These are phyloP conservation scores for Stentor roeselii DNA, from an alignment of 73 alveolate species.

Conservation along the genomic window DNA sequence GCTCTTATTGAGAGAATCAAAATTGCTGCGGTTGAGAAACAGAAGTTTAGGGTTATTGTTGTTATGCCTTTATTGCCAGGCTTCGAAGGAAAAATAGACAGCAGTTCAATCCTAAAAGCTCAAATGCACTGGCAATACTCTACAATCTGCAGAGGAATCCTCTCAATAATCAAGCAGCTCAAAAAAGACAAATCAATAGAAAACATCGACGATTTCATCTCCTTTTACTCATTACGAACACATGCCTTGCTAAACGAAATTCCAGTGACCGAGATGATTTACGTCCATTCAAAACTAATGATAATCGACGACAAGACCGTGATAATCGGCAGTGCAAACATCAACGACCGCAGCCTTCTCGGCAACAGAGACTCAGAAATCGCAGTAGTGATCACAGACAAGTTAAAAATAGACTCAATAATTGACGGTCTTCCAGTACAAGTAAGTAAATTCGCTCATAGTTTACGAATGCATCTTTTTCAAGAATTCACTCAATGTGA, in stretches of 20 bases:
- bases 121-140: slow-evolving; percentile 67
- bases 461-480: slow-evolving; percentile 58
- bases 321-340: slow-evolving; percentile 96
- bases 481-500: slow-evolving; percentile 87
- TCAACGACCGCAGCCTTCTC: slow-evolving; percentile 96
- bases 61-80: slow-evolving; percentile 95
- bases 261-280: slow-evolving; percentile 91
- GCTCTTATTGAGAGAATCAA: slow-evolving; percentile 75
- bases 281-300: slow-evolving; percentile 90
- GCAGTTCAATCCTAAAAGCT: slow-evolving; percentile 46
- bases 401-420: slow-evolving; percentile 20
- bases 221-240: slow-evolving; percentile 81
- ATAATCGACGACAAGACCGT: slow-evolving; percentile 90
- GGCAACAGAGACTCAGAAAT: slow-evolving; percentile 98
- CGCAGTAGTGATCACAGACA: slow-evolving; percentile 63
- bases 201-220: slow-evolving; percentile 80
- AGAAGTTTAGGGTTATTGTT: slow-evolving; percentile 74
- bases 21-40: slow-evolving; percentile 59
- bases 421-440: slow-evolving; percentile 35
- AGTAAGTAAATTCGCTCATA: slow-evolving; percentile 51
- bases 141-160: slow-evolving; percentile 62
- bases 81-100: slow-evolving; percentile 80
- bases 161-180: slow-evolving; percentile 62
- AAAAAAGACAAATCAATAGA: slow-evolving; percentile 57
- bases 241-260: slow-evolving; percentile 63